Conservation (phyloP, 2,329 filamentous ascomycete genomes). For the Diaporthe amygdali region DNA sequence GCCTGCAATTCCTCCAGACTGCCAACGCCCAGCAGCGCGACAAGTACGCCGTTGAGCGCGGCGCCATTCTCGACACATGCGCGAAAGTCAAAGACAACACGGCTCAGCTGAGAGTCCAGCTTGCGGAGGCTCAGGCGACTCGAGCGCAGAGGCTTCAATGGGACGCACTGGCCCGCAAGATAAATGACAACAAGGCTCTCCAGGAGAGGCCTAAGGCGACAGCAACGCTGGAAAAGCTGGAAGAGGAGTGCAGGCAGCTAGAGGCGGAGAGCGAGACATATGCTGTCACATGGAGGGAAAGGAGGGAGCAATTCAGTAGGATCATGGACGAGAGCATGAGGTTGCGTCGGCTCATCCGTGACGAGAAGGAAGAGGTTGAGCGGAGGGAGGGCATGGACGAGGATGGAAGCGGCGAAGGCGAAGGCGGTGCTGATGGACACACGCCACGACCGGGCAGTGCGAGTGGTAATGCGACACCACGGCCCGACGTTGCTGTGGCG, state of each 20-base stretch:
- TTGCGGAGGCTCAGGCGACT: conserved; percentile 77
- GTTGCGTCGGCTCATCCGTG: conserved; percentile 82
- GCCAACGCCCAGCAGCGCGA: conserved; percentile 85
- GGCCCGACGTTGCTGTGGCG: conserved; percentile 46
- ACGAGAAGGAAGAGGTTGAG: conserved; percentile 95
- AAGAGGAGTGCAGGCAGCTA: conserved; percentile 86
- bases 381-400: conserved; percentile 81
- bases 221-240: conserved; percentile 77
- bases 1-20: conserved; percentile 84
- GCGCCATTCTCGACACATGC: conserved; percentile 78
- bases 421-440: conserved; percentile 52
- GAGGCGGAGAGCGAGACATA: conserved; percentile 85
- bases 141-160: conserved; percentile 83
- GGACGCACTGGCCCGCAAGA: conserved; percentile 86
- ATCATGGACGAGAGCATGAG: conserved; percentile 93
- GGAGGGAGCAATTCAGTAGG: conserved; percentile 82
- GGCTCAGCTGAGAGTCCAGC: conserved; percentile 70
- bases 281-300: conserved; percentile 81
- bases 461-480: conserved; percentile 57
- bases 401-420: conserved; percentile 52
- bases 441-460: conserved; percentile 56
- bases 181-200: conserved; percentile 80
- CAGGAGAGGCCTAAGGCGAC: conserved; percentile 85
- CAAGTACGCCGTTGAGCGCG: conserved; percentile 81
- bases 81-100: conserved; percentile 80